Evolutionary conservation across 306 rosid species (phyloP), one percentile per base, ranked within the genome.

Genomic region (Styphnolobium japonicum): DNA sequence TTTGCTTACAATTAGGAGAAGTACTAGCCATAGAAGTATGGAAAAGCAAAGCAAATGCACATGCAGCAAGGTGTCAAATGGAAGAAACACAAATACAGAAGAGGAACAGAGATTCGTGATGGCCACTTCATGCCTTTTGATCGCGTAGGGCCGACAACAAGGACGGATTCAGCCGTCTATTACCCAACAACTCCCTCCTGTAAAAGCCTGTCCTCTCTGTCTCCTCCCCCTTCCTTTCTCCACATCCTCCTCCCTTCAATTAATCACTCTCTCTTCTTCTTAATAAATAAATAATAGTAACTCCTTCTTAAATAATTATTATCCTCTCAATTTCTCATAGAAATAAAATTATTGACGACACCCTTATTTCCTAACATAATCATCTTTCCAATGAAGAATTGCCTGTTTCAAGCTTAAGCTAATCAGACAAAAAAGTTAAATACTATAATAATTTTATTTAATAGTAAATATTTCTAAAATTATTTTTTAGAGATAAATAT

Each of bases 81-180:
- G 76, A 68, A 57, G 78, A 39, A 80, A 69, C 48, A 25, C 6
- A 48, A 45, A 55, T 4, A 11, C 48, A 67, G 81, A 70, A 66
- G 71, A 66, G 73, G 81, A 76, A 61, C 75, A 78, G 80, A 74
- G 85, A 61, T 79, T 87, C 37, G 86, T 78, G 87, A 89, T 78
- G 64, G 63, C 81, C 87, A 83, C 80, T 82, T 77, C 75, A 40
- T 21, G 53, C 68, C 70, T 57, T 77, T 76, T 73, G 86, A 79
- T 83, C 45, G 4, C 3, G 86, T 65, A 81, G 82, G 86, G 53
- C 90, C 92, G 93, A 91, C 96, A 91, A 87, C 64, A 81, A 86
- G 89, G 93, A 87, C 92, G 83, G 36, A 62, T 23, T 53, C 82
- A 86, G 92, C 94, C 92, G 92, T 88, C 88, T 83, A 83, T 74